Evolutionary conservation across 169 alveolate species (phyloP), one percentile per base, ranked within the genome.

Genomic region (Cryptosporidium ubiquitum): DNA sequence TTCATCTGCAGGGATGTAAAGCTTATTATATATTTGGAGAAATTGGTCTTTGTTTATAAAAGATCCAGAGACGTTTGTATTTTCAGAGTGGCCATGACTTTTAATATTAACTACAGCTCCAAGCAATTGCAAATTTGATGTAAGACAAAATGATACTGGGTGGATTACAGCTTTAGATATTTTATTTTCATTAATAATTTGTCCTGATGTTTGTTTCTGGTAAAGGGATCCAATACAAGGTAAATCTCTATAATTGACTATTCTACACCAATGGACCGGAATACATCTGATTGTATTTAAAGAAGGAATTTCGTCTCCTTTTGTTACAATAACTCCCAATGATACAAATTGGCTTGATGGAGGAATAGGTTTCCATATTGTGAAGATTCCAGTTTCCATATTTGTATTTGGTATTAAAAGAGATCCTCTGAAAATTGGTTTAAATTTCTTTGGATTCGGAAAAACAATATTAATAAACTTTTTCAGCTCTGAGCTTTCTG

Each of bases 311-410:
- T 35, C 37, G 16, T 75, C 73, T 20, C 86, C 86, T 60, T 75
- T 75, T 14, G 86, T 75, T 5, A 75, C 52, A 58, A 75, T 9
- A 5, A 75, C 44, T 23, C 86, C 86, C 23, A 75, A 3, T n/a
- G 86, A 58, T 26, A 29, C 60, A 58, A 75, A 75, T 37, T 40
- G 33, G 47, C 9, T 58, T 14, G 70, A 40, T 5, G 86, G 86
- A 35, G 86, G 86, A 40, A 75, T 75, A 10, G 86, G 86, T 40
- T 60, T 55, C 86, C 86, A 75, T 55, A 75, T 75, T 16, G 86
- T 58, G 35, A 75, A 75, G 18, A 55, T 39, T 42, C 73, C 86
- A 12, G 74, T 75, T n/a, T 75, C 74, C 23, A 20, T 60, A 14
- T 58, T 60, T 4, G 49, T 20, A 60, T 49, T 60, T 58, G 70